Evolutionary conservation across 2,329 filamentous ascomycete genomes (phyloP).

Genomic region (Ceratocystis cacaofunesta): DNA sequence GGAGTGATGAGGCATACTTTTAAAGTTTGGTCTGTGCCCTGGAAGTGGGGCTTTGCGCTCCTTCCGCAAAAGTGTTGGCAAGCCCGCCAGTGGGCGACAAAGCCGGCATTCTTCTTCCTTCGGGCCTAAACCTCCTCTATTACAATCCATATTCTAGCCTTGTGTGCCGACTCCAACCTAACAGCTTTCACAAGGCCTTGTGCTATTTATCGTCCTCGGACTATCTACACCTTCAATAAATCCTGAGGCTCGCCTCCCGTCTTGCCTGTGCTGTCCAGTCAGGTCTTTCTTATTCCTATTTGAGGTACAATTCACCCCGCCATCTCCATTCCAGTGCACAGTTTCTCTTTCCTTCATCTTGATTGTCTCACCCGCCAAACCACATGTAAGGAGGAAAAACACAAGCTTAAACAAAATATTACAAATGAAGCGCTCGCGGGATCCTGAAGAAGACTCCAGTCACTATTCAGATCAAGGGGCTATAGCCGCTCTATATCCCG

Average conservation of each 20-base stretch:
- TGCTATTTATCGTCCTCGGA: not conserved
- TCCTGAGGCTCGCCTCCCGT: not conserved
- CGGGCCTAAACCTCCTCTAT: not conserved
- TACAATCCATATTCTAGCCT: no score
- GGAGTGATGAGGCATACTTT: slow-evolving; percentile 4
- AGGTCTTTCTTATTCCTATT: not conserved
- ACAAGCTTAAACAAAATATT: slow-evolving; percentile 18
- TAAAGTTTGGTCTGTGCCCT: slow-evolving; percentile 15
- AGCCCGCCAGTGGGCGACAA: slow-evolving; percentile 2
- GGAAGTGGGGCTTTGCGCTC: not conserved
- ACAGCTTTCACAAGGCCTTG: not conserved
- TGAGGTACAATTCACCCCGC: slow-evolving; percentile 14
- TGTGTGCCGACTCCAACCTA: not conserved
- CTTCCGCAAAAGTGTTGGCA: slow-evolving; percentile 1
- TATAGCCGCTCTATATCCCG: slow-evolving; percentile 5
- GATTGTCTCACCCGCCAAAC: not conserved
- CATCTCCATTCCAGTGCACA: not conserved
- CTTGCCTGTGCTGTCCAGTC: no score
- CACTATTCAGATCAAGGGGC: slow-evolving; percentile 3
- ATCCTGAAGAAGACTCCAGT: slow-evolving; percentile 31
- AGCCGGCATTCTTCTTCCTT: not conserved
- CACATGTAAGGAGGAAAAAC: slow-evolving; percentile 6
- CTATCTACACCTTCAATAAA: not conserved
- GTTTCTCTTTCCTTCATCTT: not conserved
- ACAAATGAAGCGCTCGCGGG: slow-evolving; percentile 49